Evolutionary conservation across 2,329 filamentous ascomycete genomes (phyloP).

Genomic region (Salinomyces thailandicus): DNA sequence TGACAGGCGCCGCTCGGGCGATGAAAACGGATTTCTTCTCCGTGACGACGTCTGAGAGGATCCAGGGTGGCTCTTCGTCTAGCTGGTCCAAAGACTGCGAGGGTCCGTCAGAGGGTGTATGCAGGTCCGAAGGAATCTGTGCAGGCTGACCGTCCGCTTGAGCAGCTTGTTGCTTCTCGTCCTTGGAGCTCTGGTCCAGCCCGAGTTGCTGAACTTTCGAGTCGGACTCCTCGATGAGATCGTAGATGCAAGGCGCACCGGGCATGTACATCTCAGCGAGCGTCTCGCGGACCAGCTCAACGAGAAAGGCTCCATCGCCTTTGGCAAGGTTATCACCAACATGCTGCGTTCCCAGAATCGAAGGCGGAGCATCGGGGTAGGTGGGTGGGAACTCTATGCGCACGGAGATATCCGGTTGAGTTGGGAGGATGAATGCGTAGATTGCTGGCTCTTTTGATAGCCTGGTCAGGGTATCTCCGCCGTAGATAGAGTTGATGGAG

Average conservation of each 20-base stretch:
- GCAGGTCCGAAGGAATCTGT: background rate
- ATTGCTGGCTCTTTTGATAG: conserved; percentile 17
- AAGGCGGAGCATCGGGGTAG: conserved; percentile 67
- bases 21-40: conserved; percentile 86
- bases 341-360: conserved; percentile 67
- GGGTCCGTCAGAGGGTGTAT: conserved; percentile 20
- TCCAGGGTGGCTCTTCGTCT: conserved; percentile 51
- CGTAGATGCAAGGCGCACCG: conserved; percentile 77
- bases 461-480: conserved; percentile 47
- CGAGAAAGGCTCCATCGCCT: conserved; percentile 61
- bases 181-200: conserved; percentile 14
- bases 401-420: conserved; percentile 44
- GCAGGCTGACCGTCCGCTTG: conserved; percentile 21
- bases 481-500: conserved; percentile 78
- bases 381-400: conserved; percentile 56
- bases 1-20: conserved; percentile 61
- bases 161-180: conserved; percentile 21
- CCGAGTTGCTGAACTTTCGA: conserved; percentile 26
- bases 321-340: conserved; percentile 55
- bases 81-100: conserved; percentile 27
- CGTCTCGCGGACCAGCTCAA: conserved; percentile 58
- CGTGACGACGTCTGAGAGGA: conserved; percentile 58
- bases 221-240: conserved; percentile 59
- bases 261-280: conserved; percentile 58
- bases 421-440: conserved; percentile 58